Evolutionary conservation across 768 basidiomycete genomes (phyloP), one percentile per base, ranked within the genome.

Genomic region (Mrakia gelida): DNA sequence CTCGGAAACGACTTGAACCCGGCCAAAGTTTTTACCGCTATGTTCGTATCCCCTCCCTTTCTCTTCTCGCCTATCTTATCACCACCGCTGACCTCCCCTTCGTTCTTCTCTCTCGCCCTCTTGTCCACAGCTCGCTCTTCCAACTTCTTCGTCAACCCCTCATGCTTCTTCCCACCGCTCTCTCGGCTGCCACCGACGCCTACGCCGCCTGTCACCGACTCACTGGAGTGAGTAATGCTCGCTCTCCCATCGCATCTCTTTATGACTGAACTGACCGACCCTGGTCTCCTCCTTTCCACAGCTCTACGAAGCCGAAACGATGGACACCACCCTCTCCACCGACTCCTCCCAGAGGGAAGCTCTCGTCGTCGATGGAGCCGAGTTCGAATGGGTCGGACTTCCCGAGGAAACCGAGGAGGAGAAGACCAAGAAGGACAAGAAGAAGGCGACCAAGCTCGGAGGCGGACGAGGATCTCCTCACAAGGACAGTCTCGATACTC

Each of bases 11-110:
- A 84, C 6, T 87, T 93, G 49, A 85, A 90, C 30, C 88, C 95
- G 0, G 90, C 90, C 0, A 87, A 89, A 52, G 88, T 96, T 78
- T 97, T 97, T 84, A 87, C 94, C 30, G 93, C 93, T 30, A 86
- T 98, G 73, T 90, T 16, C 3, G 67, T 45, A 3, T 45, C 63
- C 32, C 21, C 30, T 21, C 21, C 16, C 13, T 28, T 15, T 34
- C 63, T 65, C 18, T 23, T 65, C 45, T 32, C 34, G 26, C 34
- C 21, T 8, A 26, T 1, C 30, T 3, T 63, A 10, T 16, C 59
- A 0, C 30, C 6, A 26, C 11, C 38, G 63, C 63, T 65, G 63
- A 65, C 63, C 7, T 84, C 91, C 75, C 88, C 38, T 34, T 34
- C 38, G 7, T 70, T 23, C 38, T 38, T 38, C 38, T 70, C 38